Evolutionary conservation across 2,329 filamentous ascomycete genomes (phyloP), one percentile per base, ranked within the genome.

Genomic region (Pseudomassariella vexata): DNA sequence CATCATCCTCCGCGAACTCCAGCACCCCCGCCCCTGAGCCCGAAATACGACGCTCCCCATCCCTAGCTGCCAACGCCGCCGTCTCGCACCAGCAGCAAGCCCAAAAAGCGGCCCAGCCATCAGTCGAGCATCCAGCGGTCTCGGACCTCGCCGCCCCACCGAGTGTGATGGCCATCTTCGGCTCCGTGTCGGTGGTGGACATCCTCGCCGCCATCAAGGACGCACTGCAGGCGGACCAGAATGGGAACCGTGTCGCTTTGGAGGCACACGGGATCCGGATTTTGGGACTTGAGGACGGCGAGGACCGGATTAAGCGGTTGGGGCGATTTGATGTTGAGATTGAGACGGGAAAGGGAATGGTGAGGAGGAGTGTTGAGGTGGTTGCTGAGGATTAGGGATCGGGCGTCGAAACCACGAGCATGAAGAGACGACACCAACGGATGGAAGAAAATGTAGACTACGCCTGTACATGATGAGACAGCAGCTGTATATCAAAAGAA

Each of bases 241-340:
- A 55, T 31, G 59, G 56, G 11, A 50, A 44, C 32, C 53, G 53
- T 22, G 43, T 64, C 3, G 44, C 46, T 12, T 47, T 66, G n/a
- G 57, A 57, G 27, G 42, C 49, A 7, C 50, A 55, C 12, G 45
- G 53, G 29, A 46, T 68, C 26, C 39, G 34, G 10, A 56, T 67
- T 30, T 2, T 47, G 5, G 53, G 56, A 15, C 40, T 55, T 10
- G 50, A 46, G 9, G 47, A 47, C 10, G 50, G 48, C 19, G 50
- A 49, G 30, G 58, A 63, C 43, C 55, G 60, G 32, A 50, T 66
- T 45, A 64, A 64, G 50, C 41, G 47, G 15, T 49, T 66, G 12
- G 64, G 64, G 19, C 49, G 47, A 19, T 66, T 55, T 44, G 52
- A 63, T 37, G 46, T 66, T 2, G 47, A 56, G 20, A 58, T 67